These are phyloP conservation scores for Paradendryphiella salina DNA, from an alignment of 2,329 filamentous ascomycete genomes.

Conservation along the genomic window DNA sequence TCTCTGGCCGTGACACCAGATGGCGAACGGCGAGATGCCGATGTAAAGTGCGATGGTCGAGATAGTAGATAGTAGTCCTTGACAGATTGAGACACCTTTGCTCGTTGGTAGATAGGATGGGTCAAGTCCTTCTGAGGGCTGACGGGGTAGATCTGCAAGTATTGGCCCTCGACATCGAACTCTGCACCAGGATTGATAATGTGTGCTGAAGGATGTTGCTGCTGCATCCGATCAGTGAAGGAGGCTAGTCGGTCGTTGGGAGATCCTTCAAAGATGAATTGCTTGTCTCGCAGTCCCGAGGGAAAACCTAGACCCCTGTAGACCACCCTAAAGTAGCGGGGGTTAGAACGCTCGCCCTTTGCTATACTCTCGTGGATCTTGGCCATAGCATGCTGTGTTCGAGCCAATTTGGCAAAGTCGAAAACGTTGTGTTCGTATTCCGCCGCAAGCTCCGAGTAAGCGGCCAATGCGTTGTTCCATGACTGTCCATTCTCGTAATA, in stretches of 20 bases:
- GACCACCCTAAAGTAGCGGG: constrained; percentile 87
- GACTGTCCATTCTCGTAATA: constrained; percentile 92
- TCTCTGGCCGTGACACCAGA: constrained; percentile 67
- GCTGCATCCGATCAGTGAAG: constrained; percentile 90
- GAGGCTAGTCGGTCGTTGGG: constrained; percentile 74
- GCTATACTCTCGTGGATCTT: constrained; percentile 87
- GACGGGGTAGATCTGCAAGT: constrained; percentile 78
- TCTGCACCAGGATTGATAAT: constrained; percentile 70
- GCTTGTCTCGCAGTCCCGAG: constrained; percentile 77
- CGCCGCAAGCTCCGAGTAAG: constrained; percentile 86
- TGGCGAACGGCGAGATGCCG: constrained; percentile 72
- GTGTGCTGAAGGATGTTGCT: constrained; percentile 83
- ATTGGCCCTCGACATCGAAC: constrained; percentile 88
- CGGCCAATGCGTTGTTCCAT: constrained; percentile 84
- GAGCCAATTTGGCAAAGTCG: constrained; percentile 88
- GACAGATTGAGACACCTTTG: constrained; percentile 79
- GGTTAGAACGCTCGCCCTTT: constrained; percentile 75
- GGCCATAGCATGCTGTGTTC: constrained; percentile 86
- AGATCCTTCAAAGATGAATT: constrained; percentile 86
- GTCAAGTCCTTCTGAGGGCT: constrained; percentile 78
- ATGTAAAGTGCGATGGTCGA: constrained; percentile 76
- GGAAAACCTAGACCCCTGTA: constrained; percentile 92
- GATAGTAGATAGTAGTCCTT: constrained; percentile 84
- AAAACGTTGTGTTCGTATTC: constrained; percentile 90
- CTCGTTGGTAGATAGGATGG: constrained; percentile 84